Evolutionary conservation across 345 rosid genomes (phyloP).

Genomic region (Clarkia xantiana): DNA sequence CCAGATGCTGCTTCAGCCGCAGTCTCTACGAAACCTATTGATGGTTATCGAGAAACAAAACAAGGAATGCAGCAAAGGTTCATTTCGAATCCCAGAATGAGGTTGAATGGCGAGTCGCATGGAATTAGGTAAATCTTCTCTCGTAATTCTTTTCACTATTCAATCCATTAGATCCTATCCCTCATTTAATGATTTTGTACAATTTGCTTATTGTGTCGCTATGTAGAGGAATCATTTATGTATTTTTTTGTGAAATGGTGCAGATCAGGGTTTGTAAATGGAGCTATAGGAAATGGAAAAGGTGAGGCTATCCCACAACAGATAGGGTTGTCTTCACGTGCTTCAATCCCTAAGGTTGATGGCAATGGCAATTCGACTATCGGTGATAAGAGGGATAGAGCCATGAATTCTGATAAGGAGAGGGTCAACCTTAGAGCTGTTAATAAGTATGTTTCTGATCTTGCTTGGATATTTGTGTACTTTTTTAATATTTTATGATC

Average conservation of each 20-base stretch:
- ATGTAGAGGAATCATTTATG: too few relatives aligned
- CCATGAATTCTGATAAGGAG: slow-evolving; percentile 66
- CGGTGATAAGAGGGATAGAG: slow-evolving; percentile 67
- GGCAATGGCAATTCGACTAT: slow-evolving; percentile 40
- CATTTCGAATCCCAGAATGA: slow-evolving; percentile 37
- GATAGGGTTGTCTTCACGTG: slow-evolving; percentile 42
- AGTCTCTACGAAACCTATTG: slow-evolving; percentile 38
- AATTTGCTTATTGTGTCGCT: too few relatives aligned
- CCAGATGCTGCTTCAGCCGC: slow-evolving; percentile 39
- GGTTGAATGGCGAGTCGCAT: slow-evolving; percentile 59
- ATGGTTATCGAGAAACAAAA: slow-evolving; percentile 63
- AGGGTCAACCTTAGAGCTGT: slow-evolving; percentile 54
- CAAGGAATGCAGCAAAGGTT: slow-evolving; percentile 57
- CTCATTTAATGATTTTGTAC: too few relatives aligned
- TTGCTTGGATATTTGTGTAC: neutral
- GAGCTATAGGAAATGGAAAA: slow-evolving; percentile 58
- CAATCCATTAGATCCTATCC: too few relatives aligned
- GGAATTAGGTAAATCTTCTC: slow-evolving; percentile 44
- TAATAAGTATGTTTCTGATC: slow-evolving; percentile 39
- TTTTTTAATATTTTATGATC: slow-evolving; percentile 7
- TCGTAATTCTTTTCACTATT: too few relatives aligned
- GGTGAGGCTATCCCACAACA: slow-evolving; percentile 48
- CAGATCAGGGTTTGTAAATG: slow-evolving; percentile 65
- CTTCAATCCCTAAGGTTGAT: slow-evolving; percentile 53
- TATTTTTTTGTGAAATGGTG: slow-evolving; percentile 14